A percentile compares a stretch with the other conserved stretches of the same genome.
Evolutionary conservation across 2,329 filamentous ascomycete species (phyloP).

Genomic region (Raffaelea deltoideospora): DNA sequence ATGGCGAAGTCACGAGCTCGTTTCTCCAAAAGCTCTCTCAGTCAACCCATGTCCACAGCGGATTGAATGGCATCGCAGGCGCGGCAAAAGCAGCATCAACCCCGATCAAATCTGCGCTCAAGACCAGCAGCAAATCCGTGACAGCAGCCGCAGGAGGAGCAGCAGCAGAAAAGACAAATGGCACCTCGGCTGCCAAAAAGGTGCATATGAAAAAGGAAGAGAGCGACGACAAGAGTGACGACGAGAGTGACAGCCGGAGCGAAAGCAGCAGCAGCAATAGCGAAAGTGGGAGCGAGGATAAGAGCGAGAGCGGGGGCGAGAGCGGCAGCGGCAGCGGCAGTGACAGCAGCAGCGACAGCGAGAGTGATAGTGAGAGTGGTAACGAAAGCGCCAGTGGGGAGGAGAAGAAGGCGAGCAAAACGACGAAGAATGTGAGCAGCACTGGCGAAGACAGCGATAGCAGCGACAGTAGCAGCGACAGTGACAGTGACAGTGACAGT

Average conservation of each 20-base stretch:
- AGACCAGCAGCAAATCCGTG: neutral
- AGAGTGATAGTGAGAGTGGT: neutral
- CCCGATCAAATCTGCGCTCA: neutral
- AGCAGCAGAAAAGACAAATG: neutral
- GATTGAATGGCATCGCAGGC: no score
- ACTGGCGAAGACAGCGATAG: constrained; percentile 10
- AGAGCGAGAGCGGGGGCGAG: constrained; percentile 11
- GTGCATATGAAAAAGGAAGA: no score
- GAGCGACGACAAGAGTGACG: no score
- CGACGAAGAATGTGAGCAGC: constrained; percentile 13
- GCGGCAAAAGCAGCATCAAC: no score
- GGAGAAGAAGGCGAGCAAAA: constrained; percentile 13
- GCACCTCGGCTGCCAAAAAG: no score
- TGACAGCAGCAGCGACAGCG: constrained; percentile 2
- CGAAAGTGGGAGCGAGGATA: constrained; percentile 10
- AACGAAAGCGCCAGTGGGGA: constrained; percentile 7
- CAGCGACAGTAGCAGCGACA: constrained; percentile 1
- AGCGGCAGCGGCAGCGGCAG: constrained; percentile 16
- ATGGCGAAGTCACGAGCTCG: constrained; percentile 1
- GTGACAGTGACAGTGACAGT: constrained; percentile 7
- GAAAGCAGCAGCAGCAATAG: constrained; percentile 1
- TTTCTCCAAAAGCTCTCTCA: constrained; percentile 9
- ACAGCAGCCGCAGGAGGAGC: neutral
- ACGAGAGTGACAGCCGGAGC: neutral
- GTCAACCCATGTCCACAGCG: no score